Conservation (phyloP, 371 early-diverging fungal genomes). For the Coemansia sp. region DNA sequence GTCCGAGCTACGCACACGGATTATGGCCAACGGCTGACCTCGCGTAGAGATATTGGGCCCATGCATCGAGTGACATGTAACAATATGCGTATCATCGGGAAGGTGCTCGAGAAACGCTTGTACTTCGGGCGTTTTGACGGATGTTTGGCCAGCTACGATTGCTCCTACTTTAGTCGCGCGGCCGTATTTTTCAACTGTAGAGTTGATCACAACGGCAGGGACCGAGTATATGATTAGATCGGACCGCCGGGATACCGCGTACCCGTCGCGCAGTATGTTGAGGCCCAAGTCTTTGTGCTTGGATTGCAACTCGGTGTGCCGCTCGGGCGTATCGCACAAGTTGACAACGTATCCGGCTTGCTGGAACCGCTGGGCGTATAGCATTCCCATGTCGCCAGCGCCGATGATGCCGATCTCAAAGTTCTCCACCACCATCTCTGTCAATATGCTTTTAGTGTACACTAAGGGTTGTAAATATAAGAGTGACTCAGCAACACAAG, state of each 20-base stretch:
- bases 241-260: conserved; percentile 74
- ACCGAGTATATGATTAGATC: conserved; percentile 94
- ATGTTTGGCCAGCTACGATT: conserved; percentile 83
- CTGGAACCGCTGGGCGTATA: conserved; percentile 74
- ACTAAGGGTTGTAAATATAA: neutral
- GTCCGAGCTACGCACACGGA: conserved; percentile 69
- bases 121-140: conserved; percentile 93
- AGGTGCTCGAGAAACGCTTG: conserved; percentile 80
- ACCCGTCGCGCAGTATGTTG: conserved; percentile 77
- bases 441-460: neutral
- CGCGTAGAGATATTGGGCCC: conserved; percentile 85
- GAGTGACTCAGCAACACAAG: neutral
- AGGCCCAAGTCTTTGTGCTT: conserved; percentile 60
- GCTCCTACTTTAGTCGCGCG: conserved; percentile 88
- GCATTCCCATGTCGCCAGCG: conserved; percentile 91
- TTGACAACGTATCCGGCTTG: conserved; percentile 81
- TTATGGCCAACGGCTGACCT: conserved; percentile 83
- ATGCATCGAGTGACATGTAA: conserved; percentile 94
- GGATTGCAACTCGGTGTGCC: conserved; percentile 61
- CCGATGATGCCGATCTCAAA: conserved; percentile 76
- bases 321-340: conserved; percentile 81
- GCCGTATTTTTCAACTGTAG: conserved; percentile 80
- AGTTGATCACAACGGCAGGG: conserved; percentile 82
- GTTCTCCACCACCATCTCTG: conserved; percentile 17
- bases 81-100: conserved; percentile 86